Conservation (phyloP, 495 filamentous ascomycete genomes). For the Glutinoglossum americanum region DNA sequence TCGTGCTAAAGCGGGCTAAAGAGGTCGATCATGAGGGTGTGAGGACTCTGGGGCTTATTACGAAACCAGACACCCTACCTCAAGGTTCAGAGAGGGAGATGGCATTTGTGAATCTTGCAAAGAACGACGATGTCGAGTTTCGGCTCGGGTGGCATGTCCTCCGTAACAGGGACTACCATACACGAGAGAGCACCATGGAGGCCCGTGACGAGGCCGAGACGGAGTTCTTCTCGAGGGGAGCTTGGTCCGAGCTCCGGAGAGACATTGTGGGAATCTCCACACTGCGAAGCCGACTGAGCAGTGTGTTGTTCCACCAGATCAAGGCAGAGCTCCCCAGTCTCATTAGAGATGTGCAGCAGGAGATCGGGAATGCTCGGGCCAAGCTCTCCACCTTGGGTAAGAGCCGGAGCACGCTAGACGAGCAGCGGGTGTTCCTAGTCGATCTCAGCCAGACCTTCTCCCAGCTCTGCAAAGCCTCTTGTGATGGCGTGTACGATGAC, state of each 20-base stretch:
- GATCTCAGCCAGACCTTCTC: background rate
- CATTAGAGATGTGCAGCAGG: no score
- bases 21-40: conserved; percentile 22
- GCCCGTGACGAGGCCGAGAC: conserved; percentile 20
- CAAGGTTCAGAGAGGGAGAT: conserved; percentile 26
- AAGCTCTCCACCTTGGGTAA: no score
- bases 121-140: conserved; percentile 38
- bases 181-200: conserved; percentile 9
- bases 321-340: no score
- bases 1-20: conserved; percentile 21
- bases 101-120: conserved; percentile 29
- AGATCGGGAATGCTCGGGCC: no score
- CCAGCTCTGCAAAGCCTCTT: background rate
- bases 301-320: conserved; percentile 7
- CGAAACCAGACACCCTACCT: conserved; percentile 30
- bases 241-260: conserved; percentile 1
- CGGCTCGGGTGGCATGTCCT: conserved; percentile 50
- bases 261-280: conserved; percentile 12
- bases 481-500: conserved; percentile 8
- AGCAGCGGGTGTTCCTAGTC: background rate
- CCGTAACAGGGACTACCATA: conserved; percentile 31
- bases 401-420: background rate
- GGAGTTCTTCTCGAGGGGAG: conserved; percentile 16
- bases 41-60: conserved; percentile 38
- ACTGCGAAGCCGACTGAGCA: conserved; percentile 14